Evolutionary conservation across 2,329 filamentous ascomycete genomes (phyloP).

Genomic region (Hypoxylon sp.): DNA sequence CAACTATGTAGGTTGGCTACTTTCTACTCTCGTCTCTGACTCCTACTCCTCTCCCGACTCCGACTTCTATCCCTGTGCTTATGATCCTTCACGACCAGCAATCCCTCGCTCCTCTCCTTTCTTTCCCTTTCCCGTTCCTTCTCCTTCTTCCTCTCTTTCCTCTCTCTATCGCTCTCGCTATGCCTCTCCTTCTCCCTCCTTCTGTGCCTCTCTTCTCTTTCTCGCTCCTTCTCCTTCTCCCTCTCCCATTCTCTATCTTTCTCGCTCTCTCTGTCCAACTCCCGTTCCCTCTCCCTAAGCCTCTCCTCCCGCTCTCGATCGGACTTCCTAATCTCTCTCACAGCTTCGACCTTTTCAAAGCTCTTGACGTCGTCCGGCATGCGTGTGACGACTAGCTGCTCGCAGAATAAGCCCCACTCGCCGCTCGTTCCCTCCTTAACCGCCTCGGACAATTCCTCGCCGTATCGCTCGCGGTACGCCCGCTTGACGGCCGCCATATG

Average conservation of each 20-base stretch:
- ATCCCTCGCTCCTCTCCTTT: slow-evolving; percentile 38
- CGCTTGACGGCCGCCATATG: slow-evolving; percentile 86
- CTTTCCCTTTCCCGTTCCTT: slow-evolving; percentile 34
- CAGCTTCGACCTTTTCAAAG: slow-evolving; percentile 61
- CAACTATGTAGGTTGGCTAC: neutral
- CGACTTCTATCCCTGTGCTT: slow-evolving; percentile 49
- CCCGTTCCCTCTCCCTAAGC: slow-evolving; percentile 38
- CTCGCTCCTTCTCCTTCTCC: slow-evolving; percentile 36
- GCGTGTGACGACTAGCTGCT: slow-evolving; percentile 75
- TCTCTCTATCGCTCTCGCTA: slow-evolving; percentile 37
- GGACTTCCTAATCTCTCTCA: slow-evolving; percentile 43
- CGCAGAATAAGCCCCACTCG: slow-evolving; percentile 83
- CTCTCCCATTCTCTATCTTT: slow-evolving; percentile 34
- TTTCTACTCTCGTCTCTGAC: slow-evolving; percentile 32
- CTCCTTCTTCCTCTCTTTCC: slow-evolving; percentile 30
- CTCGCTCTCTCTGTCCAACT: slow-evolving; percentile 29
- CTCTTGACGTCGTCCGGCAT: slow-evolving; percentile 72
- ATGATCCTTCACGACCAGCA: slow-evolving; percentile 50
- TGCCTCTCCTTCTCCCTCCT: slow-evolving; percentile 34
- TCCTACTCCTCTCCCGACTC: slow-evolving; percentile 42
- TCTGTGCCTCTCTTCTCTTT: slow-evolving; percentile 19
- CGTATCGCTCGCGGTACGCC: slow-evolving; percentile 85
- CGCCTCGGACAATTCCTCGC: slow-evolving; percentile 79
- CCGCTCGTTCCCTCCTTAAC: slow-evolving; percentile 82
- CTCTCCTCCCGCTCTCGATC: slow-evolving; percentile 42